These are phyloP conservation scores for Mortierella sp. DNA, from an alignment of 371 early-diverging fungal genomes.

Conservation along the genomic window DNA sequence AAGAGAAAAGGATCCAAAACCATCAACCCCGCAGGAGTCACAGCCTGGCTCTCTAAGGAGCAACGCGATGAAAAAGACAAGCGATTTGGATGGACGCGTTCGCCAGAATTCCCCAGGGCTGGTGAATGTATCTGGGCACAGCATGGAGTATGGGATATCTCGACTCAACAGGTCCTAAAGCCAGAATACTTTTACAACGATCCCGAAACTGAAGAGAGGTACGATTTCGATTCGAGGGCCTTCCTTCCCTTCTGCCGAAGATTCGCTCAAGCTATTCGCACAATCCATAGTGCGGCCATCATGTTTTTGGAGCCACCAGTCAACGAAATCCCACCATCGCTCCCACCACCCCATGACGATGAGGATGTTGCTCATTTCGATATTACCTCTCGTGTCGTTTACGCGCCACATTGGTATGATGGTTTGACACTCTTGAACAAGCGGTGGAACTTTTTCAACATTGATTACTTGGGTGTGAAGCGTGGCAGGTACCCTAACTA, in stretches of 20 bases:
- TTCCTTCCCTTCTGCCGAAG: slow-evolving; percentile 70
- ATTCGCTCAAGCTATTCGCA: slow-evolving; percentile 61
- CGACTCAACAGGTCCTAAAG: slow-evolving; percentile 43
- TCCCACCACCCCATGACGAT: slow-evolving; percentile 57
- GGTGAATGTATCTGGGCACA: slow-evolving; percentile 77
- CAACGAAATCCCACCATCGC: slow-evolving; percentile 67
- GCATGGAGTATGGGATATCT: slow-evolving; percentile 78
- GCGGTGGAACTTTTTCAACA: slow-evolving; percentile 74
- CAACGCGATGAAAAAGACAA: slow-evolving; percentile 56
- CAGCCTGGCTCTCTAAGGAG: slow-evolving; percentile 67
- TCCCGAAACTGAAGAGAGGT: slow-evolving; percentile 60
- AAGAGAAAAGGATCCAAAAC: slow-evolving; percentile 55
- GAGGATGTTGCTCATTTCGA: slow-evolving; percentile 56
- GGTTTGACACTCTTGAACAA: slow-evolving; percentile 77
- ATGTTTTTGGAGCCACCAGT: slow-evolving; percentile 80
- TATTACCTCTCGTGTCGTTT: slow-evolving; percentile 64
- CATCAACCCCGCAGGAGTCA: slow-evolving; percentile 63
- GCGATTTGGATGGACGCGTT: slow-evolving; percentile 65
- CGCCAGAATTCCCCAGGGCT: slow-evolving; percentile 55
- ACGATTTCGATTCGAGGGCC: slow-evolving; percentile 60
- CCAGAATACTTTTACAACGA: slow-evolving; percentile 71
- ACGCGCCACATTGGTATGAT: slow-evolving; percentile 86
- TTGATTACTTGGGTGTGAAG: slow-evolving; percentile 74
- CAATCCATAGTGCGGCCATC: slow-evolving; percentile 64
- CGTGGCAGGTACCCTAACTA: slow-evolving; percentile 73